Evolutionary conservation across 371 early-diverging fungal species (phyloP), one percentile per base, ranked within the genome.

Genomic region (Fennellomyces sp.): DNA sequence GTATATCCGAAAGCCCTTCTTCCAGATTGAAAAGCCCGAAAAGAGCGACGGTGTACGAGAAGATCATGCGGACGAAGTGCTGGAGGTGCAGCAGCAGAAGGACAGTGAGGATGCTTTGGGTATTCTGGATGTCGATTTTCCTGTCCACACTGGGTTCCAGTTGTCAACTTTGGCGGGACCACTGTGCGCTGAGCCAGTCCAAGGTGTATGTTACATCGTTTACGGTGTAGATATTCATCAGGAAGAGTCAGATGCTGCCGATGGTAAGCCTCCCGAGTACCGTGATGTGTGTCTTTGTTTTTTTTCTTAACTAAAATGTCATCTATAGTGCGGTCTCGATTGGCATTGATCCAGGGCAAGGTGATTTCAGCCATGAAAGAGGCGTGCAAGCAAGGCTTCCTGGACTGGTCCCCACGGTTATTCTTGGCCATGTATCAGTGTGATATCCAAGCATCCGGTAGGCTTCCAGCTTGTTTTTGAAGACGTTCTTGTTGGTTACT

Each of bases 341-440:
- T 88, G 58, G 83, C 79, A 30, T 69, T 81, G 21, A 77, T 84
- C 39, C 84, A 84, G 52, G 98, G 98, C 2, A 95, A 96, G 69
- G 81, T 97, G 19, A 95, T 99, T 50, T 82, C 97, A 3, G 82
- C 91, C 0, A 83, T 93, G 69, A 88, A 90, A 35, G 96, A 96
- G 63, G 94, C 89, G 8, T 91, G 90, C 60, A 75, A 86, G 19
- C 81, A 88, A 54, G 92, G 93, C 5, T 97, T 97, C 72, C 66
- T 98, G 60, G 84, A 88, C 36, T 97, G 95, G 93, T 97, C 97
- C 23, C 96, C 97, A 8, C 88, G 99, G 15, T 75, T 99, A 23
- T 82, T 91, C 69, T 75, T 97, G 61, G 99, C 99, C 27, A 96
- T 92, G 88, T 99, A 98, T 65, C 81, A 91, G 0, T 96, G 96